A percentile compares a stretch with the other conserved stretches of the same genome.
Conservation (phyloP, 2,329 filamentous ascomycete genomes). For the Fusarium subtropicale region DNA sequence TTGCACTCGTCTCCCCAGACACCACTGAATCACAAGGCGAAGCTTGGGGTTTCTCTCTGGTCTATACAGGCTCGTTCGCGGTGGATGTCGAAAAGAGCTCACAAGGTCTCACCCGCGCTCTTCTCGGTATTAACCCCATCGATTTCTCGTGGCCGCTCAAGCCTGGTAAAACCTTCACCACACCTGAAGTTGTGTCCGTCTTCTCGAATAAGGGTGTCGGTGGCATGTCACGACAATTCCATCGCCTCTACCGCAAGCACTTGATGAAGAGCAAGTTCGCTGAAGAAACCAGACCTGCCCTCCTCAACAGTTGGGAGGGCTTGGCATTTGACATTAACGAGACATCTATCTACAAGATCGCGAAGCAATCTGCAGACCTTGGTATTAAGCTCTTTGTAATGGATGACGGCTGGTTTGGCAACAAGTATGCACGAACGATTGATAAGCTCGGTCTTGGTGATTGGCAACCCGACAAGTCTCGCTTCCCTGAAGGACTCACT, state of each 20-base stretch:
- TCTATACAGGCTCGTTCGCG: conserved; percentile 73
- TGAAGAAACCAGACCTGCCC: conserved; percentile 62
- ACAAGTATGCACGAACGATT: conserved; percentile 66
- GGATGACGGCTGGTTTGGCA: conserved; percentile 76
- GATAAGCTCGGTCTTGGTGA: conserved; percentile 71
- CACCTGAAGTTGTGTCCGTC: conserved; percentile 71
- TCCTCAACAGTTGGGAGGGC: conserved; percentile 76
- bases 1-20: conserved; percentile 65
- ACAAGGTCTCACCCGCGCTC: conserved; percentile 69
- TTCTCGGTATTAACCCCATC: conserved; percentile 69
- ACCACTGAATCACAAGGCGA: conserved; percentile 71
- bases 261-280: conserved; percentile 69
- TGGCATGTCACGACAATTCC: conserved; percentile 72
- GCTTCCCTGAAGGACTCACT: conserved; percentile 68
- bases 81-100: conserved; percentile 71
- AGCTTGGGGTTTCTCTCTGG: conserved; percentile 72
- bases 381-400: conserved; percentile 72
- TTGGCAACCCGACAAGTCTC: conserved; percentile 68
- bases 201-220: conserved; percentile 70
- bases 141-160: conserved; percentile 69
- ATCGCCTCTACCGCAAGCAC: conserved; percentile 70
- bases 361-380: conserved; percentile 66
- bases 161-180: conserved; percentile 67
- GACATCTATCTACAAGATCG: conserved; percentile 65
- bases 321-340: conserved; percentile 69